These are phyloP conservation scores for Prunus kanzakura DNA, from an alignment of 306 rosid species.

Conservation along the genomic window DNA sequence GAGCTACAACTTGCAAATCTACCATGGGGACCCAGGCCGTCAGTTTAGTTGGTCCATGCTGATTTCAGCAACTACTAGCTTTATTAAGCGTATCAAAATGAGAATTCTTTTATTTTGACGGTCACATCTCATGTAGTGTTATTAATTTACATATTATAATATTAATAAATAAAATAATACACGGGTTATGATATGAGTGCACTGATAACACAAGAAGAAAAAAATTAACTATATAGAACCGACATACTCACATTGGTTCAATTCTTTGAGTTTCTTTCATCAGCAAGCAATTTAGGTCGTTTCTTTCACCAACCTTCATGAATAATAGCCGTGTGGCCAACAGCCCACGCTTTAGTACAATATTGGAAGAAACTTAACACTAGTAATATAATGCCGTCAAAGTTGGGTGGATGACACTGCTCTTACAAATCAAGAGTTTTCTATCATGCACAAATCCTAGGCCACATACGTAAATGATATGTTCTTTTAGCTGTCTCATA, in stretches of 20 bases:
- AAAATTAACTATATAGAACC: too few relatives aligned
- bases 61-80: neutral
- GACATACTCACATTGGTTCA: neutral
- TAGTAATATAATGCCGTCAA: neutral
- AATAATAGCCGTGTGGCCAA: slow-evolving; percentile 8
- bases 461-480: too few relatives aligned
- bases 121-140: too few relatives aligned
- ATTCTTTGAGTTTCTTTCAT: neutral
- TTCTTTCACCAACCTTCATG: slow-evolving; percentile 15
- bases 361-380: neutral
- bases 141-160: too few relatives aligned
- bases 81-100: neutral
- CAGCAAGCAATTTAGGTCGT: slow-evolving; percentile 24
- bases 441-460: neutral
- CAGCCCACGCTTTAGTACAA: neutral
- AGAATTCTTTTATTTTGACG: too few relatives aligned
- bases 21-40: neutral
- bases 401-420: neutral
- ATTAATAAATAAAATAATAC: too few relatives aligned
- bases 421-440: neutral
- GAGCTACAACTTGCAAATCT: neutral
- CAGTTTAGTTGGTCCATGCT: neutral
- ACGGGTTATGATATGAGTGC: too few relatives aligned
- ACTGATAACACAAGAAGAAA: too few relatives aligned
- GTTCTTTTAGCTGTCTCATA: too few relatives aligned